A percentile compares a stretch with the other conserved stretches of the same genome.
These are phyloP conservation scores for Murraya koenigii DNA, from an alignment of 345 rosid species.

Conservation along the genomic window DNA sequence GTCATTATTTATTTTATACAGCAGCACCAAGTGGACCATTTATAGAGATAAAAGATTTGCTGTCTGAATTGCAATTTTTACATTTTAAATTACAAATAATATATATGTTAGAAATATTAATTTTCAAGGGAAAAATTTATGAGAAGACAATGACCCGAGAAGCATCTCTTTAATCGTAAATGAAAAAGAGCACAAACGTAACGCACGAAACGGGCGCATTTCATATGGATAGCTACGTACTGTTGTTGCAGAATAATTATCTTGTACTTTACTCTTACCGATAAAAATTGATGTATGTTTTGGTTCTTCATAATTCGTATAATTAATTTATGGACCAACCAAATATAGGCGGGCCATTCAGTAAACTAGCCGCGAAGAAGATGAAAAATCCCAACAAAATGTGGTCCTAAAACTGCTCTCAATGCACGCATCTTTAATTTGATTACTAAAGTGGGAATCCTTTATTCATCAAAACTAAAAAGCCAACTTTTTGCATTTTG, in stretches of 20 bases:
- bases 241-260: background rate
- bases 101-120: background rate
- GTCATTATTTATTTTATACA: background rate
- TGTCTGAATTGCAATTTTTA: background rate
- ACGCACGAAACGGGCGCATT: background rate
- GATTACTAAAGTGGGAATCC: slow-evolving; percentile 10
- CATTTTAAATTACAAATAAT: background rate
- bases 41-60: background rate
- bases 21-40: background rate
- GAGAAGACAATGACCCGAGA: background rate
- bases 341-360: background rate
- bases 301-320: too few relatives aligned
- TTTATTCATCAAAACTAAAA: background rate
- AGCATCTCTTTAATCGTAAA: slow-evolving; percentile 3
- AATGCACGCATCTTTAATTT: background rate
- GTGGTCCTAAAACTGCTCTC: slow-evolving; percentile 15
- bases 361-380: slow-evolving; percentile 11
- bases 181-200: background rate
- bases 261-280: background rate
- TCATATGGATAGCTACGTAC: background rate
- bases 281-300: too few relatives aligned
- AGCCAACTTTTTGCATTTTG: slow-evolving; percentile 1
- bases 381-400: slow-evolving; percentile 9
- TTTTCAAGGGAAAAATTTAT: background rate
- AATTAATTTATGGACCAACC: too few relatives aligned